Evolutionary conservation across 2,329 filamentous ascomycete species (phyloP), one percentile per base, ranked within the genome.

Genomic region (Stylonectria norvegica): DNA sequence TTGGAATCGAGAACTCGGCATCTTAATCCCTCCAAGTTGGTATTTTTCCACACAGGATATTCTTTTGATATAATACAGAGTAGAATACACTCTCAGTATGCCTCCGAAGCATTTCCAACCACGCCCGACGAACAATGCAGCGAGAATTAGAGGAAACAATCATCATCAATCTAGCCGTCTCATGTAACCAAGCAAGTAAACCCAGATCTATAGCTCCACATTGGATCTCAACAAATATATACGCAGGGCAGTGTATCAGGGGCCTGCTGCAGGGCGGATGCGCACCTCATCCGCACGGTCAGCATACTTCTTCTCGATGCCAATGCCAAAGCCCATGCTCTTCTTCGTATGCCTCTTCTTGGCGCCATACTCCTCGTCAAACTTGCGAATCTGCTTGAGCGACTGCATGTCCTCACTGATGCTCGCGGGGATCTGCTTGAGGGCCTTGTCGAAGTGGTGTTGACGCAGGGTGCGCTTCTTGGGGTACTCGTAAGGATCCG

Each of bases 361-460:
- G 60, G 95, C 89, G 18, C 93, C 91, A 62, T 90, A 98, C 62
- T 91, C 86, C 67, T 95, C 88, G 60, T 98, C 93, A 59, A 97
- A 98, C 66, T 94, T 94, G 55, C 88, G 79, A 56, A 98, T 95
- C 10, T 87, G 86, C 50, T 81, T 79, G 47, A 98, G 70, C 20
- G 81, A 88, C 34, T 80, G 75, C 91, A 96, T 97, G 58, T 98
- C 90, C 64, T 96, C 91, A 55, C 81, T 90, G 51, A 96, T 90
- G 56, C 87, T 94, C 0, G 93, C 89, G 40, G 85, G 87, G 52
- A 98, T 95, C 64, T 97, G 90, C 55, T 81, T 78, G 56, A 95
- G 73, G 2, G 89, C 93, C 51, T 81, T 85, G 12, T 90, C 85
- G 58, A 98, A 97, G 66, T 98, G 93, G 2, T 72, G 64, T 16